Percentiles rank a stretch among this genome's conserved stretches.
Evolutionary conservation across 2,329 filamentous ascomycete genomes (phyloP).

Genomic region (Tolypocladium guangdongense): DNA sequence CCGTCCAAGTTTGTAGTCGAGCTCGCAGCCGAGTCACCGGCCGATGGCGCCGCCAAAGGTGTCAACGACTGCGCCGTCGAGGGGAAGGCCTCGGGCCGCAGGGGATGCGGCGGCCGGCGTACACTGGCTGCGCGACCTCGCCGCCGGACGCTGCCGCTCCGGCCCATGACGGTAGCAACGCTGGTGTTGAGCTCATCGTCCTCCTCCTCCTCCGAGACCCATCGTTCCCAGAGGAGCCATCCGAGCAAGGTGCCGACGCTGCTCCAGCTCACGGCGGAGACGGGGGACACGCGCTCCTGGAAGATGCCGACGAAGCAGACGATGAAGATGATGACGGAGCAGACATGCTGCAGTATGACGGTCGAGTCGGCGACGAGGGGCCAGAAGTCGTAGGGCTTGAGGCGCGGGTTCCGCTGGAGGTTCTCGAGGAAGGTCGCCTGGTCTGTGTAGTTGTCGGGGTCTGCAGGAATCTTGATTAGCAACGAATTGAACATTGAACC

Average conservation of each 20-base stretch:
- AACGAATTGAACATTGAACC: background rate
- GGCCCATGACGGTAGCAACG: constrained; percentile 23
- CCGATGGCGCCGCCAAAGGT: constrained; percentile 11
- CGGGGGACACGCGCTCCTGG: constrained; percentile 74
- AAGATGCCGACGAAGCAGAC: constrained; percentile 90
- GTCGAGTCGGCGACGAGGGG: constrained; percentile 89
- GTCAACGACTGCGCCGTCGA: constrained; percentile 13
- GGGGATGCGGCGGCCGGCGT: constrained; percentile 20
- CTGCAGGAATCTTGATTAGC: constrained; percentile 27
- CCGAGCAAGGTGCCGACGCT: constrained; percentile 74
- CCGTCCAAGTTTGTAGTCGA: constrained; percentile 34
- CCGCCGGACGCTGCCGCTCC: constrained; percentile 22
- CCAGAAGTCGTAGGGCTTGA: constrained; percentile 97
- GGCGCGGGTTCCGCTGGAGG: constrained; percentile 83
- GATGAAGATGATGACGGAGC: constrained; percentile 87
- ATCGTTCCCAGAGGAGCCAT: constrained; percentile 86
- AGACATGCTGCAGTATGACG: constrained; percentile 94
- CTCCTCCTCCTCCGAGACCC: constrained; percentile 60
- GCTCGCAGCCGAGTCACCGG: constrained; percentile 28
- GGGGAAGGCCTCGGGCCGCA: constrained; percentile 16
- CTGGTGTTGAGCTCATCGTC: constrained; percentile 26
- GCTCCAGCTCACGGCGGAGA: constrained; percentile 79
- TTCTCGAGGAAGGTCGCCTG: constrained; percentile 94
- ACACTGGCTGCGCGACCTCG: constrained; percentile 25
- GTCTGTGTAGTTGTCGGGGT: constrained; percentile 98